These are phyloP conservation scores for Leptographium radiaticola DNA, from an alignment of 2,329 filamentous ascomycete species.

Conservation along the genomic window DNA sequence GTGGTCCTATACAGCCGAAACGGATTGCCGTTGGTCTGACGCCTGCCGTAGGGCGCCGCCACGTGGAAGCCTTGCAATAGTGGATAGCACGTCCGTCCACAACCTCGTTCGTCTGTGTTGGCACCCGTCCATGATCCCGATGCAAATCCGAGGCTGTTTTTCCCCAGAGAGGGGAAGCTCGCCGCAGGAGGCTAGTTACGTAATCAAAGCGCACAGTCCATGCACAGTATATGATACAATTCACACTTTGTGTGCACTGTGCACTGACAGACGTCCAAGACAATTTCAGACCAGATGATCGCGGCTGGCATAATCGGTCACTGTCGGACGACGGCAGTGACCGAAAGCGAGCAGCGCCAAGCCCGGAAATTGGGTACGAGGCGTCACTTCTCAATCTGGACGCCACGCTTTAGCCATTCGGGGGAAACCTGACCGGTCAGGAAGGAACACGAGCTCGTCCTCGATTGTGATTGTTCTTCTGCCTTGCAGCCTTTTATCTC, in stretches of 20 bases:
- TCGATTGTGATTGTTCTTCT: not conserved
- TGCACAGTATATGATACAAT: not conserved
- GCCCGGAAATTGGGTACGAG: too few relatives aligned
- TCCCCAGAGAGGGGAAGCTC: not conserved
- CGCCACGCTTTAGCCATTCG: too few relatives aligned
- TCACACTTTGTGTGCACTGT: not conserved
- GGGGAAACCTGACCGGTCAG: too few relatives aligned
- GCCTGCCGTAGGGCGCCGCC: not conserved
- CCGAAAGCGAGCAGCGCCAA: too few relatives aligned
- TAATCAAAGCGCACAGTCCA: not conserved
- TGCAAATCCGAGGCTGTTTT: slow-evolving; percentile 10
- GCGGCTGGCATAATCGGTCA: too few relatives aligned
- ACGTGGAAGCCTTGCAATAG: not conserved
- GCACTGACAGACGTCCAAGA: too few relatives aligned
- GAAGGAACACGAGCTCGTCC: too few relatives aligned
- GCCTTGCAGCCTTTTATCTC: not conserved
- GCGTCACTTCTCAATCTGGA: too few relatives aligned
- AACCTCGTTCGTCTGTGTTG: not conserved
- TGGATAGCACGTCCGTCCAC: not conserved
- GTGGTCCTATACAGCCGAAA: not conserved
- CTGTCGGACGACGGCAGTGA: too few relatives aligned
- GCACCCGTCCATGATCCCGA: slow-evolving; percentile 9
- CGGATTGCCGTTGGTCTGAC: not conserved
- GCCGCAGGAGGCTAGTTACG: not conserved
- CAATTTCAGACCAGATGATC: too few relatives aligned